Evolutionary conservation across 164 flowering plant genomes (phyloP).

Genomic region (Kalanchoe fedtschenkoi): DNA sequence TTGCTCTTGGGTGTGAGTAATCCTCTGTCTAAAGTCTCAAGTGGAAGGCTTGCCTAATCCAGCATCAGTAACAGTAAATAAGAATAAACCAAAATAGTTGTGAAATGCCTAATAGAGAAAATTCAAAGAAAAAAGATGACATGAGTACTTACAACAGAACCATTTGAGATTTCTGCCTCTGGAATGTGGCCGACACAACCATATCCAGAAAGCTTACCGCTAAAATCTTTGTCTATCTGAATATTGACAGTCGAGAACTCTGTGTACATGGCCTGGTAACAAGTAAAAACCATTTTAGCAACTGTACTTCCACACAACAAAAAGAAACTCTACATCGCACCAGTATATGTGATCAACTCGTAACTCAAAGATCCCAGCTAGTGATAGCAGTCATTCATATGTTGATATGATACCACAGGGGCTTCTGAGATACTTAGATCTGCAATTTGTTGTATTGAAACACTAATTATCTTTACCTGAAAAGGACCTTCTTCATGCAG

Average conservation of each 20-base stretch:
- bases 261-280: conserved; percentile 85
- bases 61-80: not conserved
- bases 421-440: no score
- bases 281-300: conserved; percentile 8
- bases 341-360: no score
- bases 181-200: conserved; percentile 71
- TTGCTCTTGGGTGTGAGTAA: conserved; percentile 94
- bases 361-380: not conserved
- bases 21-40: conserved; percentile 83
- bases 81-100: not conserved
- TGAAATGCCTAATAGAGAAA: not conserved
- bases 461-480: conserved; percentile 41
- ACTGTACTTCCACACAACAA: no score
- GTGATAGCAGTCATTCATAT: no score
- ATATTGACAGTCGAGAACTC: conserved; percentile 89
- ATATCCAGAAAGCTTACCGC: conserved; percentile 95
- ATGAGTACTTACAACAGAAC: conserved; percentile 47
- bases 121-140: not conserved
- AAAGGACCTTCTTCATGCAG: conserved; percentile 99
- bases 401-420: no score
- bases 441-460: no score
- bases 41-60: conserved; percentile 61
- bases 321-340: no score
- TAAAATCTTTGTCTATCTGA: conserved; percentile 90
- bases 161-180: conserved; percentile 53